phyloP scores from a whole-genome alignment of 768 basidiomycete species.

The Mycena vulgaris region DNA sequence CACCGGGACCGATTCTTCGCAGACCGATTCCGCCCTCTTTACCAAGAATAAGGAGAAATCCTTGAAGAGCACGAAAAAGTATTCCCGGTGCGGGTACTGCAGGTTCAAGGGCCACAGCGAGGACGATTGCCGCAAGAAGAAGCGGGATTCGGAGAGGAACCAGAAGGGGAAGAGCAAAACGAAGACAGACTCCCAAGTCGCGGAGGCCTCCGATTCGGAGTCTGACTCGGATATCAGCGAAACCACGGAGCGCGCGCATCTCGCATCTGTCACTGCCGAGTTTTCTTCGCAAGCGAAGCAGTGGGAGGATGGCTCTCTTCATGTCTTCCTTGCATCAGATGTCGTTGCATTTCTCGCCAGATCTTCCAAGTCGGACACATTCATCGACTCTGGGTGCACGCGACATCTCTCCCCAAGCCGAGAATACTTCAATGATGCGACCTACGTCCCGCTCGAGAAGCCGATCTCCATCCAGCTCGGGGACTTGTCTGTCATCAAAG shows the following conservation, averaged over 20 bases:
- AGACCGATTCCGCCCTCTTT: constrained; percentile 12
- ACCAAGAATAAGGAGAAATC: constrained; percentile 3
- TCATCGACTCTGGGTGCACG: constrained; percentile 31
- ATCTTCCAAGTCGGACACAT: constrained; percentile 16
- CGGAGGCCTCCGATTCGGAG: constrained; percentile 5
- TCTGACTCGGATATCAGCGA: constrained; percentile 6
- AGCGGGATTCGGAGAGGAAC: constrained; percentile 4
- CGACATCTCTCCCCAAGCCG: constrained; percentile 29
- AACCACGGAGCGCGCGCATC: background rate
- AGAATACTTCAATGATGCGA: constrained; percentile 24
- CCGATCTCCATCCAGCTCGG: too few species aligned
- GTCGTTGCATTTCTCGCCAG: constrained; percentile 27
- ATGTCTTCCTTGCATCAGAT: constrained; percentile 24
- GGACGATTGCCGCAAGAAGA: constrained; percentile 15
- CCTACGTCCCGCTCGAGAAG: constrained; percentile 24
- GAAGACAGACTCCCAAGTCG: background rate
- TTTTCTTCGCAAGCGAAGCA: constrained; percentile 14
- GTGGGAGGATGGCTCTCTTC: constrained; percentile 19
- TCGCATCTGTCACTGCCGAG: constrained; percentile 7
- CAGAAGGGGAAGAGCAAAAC: background rate
- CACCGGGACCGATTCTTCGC: background rate
- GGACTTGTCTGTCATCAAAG: too few species aligned
- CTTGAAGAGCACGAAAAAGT: constrained; percentile 16
- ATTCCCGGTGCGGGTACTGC: constrained; percentile 13
- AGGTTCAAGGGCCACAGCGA: constrained; percentile 10